phyloP scores from a whole-genome alignment of 2,329 filamentous ascomycete species.

The Biscogniauxia sp. region DNA sequence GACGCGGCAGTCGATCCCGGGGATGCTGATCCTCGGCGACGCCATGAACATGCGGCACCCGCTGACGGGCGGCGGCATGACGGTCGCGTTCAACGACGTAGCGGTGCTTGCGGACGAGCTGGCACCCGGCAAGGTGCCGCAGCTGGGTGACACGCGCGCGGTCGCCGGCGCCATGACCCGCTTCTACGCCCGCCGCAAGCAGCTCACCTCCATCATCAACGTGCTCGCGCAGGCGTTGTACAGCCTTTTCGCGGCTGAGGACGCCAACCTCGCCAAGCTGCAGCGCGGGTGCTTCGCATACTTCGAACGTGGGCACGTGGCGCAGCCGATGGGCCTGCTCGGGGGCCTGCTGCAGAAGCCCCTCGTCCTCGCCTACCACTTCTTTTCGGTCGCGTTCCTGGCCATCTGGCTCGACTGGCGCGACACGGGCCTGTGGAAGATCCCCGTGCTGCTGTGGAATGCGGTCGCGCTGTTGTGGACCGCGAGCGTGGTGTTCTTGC shows the following conservation, averaged over 20 bases:
- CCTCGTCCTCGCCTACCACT: conserved; percentile 80
- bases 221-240: conserved; percentile 97
- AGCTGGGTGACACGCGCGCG: conserved; percentile 63
- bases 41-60: conserved; percentile 99
- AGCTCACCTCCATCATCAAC: conserved; percentile 84
- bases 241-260: conserved; percentile 82
- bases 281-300: conserved; percentile 91
- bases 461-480: conserved; percentile 73
- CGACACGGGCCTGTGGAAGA: conserved; percentile 51
- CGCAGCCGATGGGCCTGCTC: conserved; percentile 78
- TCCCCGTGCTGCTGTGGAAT: conserved; percentile 64
- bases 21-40: conserved; percentile 82
- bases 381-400: conserved; percentile 89
- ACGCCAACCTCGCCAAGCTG: conserved; percentile 71
- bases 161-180: conserved; percentile 67
- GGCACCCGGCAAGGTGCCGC: conserved; percentile 63
- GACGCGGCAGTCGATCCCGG: conserved; percentile 61
- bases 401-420: conserved; percentile 69
- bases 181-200: conserved; percentile 89
- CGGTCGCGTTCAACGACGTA: conserved; percentile 91
- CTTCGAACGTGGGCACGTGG: conserved; percentile 73
- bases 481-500: conserved; percentile 78
- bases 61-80: conserved; percentile 96
- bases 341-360: conserved; percentile 79
- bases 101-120: conserved; percentile 74